phyloP scores from a whole-genome alignment of 345 rosid genomes.

The Eutrema yunnanense region DNA sequence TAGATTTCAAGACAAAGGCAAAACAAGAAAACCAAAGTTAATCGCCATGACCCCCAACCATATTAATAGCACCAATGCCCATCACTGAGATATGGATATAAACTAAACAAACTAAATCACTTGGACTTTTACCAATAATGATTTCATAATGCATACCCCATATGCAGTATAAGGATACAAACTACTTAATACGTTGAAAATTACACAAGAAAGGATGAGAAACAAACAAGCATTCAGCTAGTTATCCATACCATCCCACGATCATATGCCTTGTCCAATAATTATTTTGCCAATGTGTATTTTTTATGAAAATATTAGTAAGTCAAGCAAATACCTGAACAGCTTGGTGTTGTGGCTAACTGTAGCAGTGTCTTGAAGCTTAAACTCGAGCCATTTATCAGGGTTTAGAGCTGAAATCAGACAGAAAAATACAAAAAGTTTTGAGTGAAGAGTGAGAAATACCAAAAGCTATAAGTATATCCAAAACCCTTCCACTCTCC shows the following conservation, averaged over 20 bases:
- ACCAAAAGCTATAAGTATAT: background rate
- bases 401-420: conserved; percentile 67
- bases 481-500: background rate
- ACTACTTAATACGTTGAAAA: background rate
- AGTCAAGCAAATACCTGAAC: conserved; percentile 54
- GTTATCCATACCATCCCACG: background rate
- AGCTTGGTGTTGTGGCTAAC: conserved; percentile 89
- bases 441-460: background rate
- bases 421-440: background rate
- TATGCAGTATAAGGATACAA: background rate
- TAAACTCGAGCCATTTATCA: conserved; percentile 89
- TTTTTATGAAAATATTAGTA: background rate
- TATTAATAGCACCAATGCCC: background rate
- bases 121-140: background rate
- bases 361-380: conserved; percentile 86
- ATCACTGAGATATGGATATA: background rate
- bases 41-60: background rate
- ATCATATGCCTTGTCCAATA: background rate
- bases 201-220: background rate
- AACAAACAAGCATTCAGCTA: background rate
- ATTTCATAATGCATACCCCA: background rate
- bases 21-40: conserved; percentile 1
- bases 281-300: background rate
- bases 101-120: background rate
- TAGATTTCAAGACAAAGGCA: conserved; percentile 30